Conservation (phyloP, 495 filamentous ascomycete species). For the Letharia columbiana region DNA sequence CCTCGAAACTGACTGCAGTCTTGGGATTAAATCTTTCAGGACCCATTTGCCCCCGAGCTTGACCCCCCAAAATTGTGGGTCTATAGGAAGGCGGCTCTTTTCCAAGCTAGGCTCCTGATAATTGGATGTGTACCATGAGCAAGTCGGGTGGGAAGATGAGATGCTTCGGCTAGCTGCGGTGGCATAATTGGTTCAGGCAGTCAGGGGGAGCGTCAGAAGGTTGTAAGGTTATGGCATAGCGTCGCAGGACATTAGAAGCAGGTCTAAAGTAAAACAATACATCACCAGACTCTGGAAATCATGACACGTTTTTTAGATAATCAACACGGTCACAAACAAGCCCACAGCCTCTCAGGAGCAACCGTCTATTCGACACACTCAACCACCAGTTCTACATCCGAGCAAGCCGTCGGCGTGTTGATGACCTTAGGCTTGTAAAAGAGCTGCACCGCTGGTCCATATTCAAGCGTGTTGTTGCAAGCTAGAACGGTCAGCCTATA, state of each 20-base stretch:
- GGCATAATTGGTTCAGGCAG: no score
- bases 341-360: background rate
- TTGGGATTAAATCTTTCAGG: no score
- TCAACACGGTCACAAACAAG: background rate
- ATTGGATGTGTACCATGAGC: no score
- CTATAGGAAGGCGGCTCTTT: no score
- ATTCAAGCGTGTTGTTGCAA: constrained; percentile 17
- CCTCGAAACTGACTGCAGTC: no score
- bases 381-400: constrained; percentile 12
- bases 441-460: constrained; percentile 18
- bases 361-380: constrained; percentile 14
- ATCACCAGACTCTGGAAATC: background rate
- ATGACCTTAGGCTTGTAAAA: constrained; percentile 17
- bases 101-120: no score
- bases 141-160: no score
- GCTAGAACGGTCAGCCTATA: constrained; percentile 8
- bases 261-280: background rate
- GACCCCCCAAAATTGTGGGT: no score
- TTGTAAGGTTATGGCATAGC: background rate
- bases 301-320: background rate
- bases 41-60: no score
- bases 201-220: no score
- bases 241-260: background rate
- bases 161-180: no score
- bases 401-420: constrained; percentile 3